These are phyloP conservation scores for Collybiopsis luxurians DNA, from an alignment of 768 basidiomycete genomes.

Conservation along the genomic window DNA sequence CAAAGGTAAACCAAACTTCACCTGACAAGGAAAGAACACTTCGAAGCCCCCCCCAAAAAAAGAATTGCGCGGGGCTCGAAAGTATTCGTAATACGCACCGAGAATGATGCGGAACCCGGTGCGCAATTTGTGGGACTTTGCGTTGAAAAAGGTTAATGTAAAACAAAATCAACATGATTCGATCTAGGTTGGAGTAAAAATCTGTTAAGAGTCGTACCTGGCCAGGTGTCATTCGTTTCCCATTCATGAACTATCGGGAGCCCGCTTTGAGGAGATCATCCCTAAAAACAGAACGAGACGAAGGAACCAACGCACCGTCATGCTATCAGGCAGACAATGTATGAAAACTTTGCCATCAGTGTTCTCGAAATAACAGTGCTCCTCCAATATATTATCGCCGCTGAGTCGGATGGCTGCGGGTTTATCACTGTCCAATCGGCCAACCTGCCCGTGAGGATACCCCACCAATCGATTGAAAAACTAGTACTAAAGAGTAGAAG, in stretches of 20 bases:
- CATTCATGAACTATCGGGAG: constrained; percentile 79
- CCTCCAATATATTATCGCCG: constrained; percentile 86
- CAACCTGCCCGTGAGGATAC: constrained; percentile 76
- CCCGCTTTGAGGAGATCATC: neutral
- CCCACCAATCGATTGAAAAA: constrained; percentile 1
- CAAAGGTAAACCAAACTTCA: neutral
- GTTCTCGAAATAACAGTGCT: constrained; percentile 93
- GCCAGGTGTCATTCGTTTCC: constrained; percentile 76
- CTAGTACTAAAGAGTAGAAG: constrained; percentile 4
- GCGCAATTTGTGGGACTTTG: constrained; percentile 82
- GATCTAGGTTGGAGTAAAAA: too few relatives aligned
- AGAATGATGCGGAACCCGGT: constrained; percentile 97
- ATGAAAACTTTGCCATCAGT: constrained; percentile 81
- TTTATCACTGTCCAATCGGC: constrained; percentile 80
- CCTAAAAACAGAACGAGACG: neutral
- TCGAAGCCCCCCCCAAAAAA: too few relatives aligned
- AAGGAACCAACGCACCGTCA: constrained; percentile 57
- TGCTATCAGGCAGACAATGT: constrained; percentile 73
- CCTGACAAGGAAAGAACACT: too few relatives aligned
- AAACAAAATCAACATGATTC: too few relatives aligned
- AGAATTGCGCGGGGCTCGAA: too few relatives aligned
- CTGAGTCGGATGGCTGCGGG: constrained; percentile 88
- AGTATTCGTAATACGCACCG: constrained; percentile 62
- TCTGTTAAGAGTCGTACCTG: constrained; percentile 68
- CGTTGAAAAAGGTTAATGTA: too few relatives aligned